Conservation (phyloP, 164 flowering plant genomes). For the Chloranthus sessilifolius region DNA sequence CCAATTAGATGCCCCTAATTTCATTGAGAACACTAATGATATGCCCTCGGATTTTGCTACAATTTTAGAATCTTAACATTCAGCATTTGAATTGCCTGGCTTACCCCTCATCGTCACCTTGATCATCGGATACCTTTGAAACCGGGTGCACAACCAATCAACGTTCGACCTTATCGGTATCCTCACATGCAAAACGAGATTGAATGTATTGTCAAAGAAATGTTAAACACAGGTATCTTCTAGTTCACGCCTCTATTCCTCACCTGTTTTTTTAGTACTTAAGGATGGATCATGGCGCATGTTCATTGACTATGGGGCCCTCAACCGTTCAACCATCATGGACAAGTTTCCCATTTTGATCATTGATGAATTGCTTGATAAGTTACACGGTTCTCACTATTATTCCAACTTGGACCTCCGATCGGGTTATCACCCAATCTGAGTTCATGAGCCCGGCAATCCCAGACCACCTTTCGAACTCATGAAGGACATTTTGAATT, state of each 20-base stretch:
- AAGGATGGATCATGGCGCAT: conserved; percentile 4
- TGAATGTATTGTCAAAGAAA: background rate
- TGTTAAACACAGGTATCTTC: background rate
- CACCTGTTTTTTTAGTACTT: background rate
- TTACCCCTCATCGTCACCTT: background rate
- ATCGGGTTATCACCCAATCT: conserved; percentile 6
- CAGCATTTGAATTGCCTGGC: background rate
- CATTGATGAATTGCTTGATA: background rate
- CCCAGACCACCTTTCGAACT: background rate
- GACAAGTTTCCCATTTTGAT: background rate
- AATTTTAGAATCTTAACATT: background rate
- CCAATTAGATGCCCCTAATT: background rate
- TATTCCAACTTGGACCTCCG: background rate
- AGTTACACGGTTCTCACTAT: background rate
- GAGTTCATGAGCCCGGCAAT: background rate
- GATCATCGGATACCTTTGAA: background rate
- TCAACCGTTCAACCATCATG: background rate
- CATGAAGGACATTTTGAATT: conserved; percentile 6
- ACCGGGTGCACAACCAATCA: background rate
- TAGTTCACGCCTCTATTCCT: background rate
- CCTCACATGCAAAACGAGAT: background rate
- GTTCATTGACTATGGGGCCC: background rate
- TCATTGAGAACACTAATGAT: background rate
- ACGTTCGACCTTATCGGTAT: background rate
- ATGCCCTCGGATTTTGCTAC: background rate